Conservation (phyloP, 768 basidiomycete genomes). For the button mushroom (Agaricus bisporus) region DNA sequence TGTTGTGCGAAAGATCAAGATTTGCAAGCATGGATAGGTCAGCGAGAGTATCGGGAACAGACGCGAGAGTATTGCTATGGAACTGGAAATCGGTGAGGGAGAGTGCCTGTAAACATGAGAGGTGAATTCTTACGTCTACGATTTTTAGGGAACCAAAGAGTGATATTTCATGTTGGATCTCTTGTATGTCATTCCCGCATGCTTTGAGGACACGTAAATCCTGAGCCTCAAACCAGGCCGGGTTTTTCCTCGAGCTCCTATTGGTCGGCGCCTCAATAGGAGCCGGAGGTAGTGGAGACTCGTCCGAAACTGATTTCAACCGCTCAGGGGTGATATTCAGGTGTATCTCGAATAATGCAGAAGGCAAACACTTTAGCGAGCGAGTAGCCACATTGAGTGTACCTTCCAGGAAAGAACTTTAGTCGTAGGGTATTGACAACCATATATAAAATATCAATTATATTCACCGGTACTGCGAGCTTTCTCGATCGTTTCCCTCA, state of each 20-base stretch:
- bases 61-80: conserved; percentile 63
- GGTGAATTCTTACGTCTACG: conserved; percentile 54
- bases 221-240: conserved; percentile 79
- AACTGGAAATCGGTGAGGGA: conserved; percentile 35
- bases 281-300: conserved; percentile 44
- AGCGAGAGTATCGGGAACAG: conserved; percentile 59
- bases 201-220: conserved; percentile 72
- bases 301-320: conserved; percentile 58
- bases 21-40: conserved; percentile 62
- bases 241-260: conserved; percentile 37
- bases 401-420: conserved; percentile 40
- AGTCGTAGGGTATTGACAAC: conserved; percentile 37
- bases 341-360: conserved; percentile 75
- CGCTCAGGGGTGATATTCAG: conserved; percentile 66
- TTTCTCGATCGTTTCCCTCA: conserved; percentile 72
- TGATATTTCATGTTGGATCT: conserved; percentile 78
- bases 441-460: conserved; percentile 18
- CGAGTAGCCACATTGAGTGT: conserved; percentile 72
- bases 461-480: conserved; percentile 70
- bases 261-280: conserved; percentile 27
- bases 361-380: conserved; percentile 66
- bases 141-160: conserved; percentile 79
- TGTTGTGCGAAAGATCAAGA: conserved; percentile 73
- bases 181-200: conserved; percentile 74
- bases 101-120: neutral